Percentiles rank a stretch among this genome's conserved stretches.
Evolutionary conservation across 1,139 yeast genomes (phyloP).

Genomic region (Yamadazyma dendronema): DNA sequence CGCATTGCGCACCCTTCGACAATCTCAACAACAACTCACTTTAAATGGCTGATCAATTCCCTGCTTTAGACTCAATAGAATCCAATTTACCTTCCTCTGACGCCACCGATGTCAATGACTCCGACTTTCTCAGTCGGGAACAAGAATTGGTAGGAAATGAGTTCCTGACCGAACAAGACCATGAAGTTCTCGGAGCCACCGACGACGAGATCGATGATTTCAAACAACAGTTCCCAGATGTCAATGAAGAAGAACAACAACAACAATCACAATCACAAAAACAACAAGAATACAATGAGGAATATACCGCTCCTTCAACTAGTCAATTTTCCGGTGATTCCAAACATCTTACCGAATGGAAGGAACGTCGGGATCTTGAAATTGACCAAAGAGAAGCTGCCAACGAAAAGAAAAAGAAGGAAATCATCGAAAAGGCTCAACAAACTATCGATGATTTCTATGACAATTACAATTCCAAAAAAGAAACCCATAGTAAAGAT

Average conservation of each 20-base stretch:
- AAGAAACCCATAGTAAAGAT: slow-evolving; percentile 65
- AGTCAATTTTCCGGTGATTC: slow-evolving; percentile 42
- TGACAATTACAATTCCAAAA: slow-evolving; percentile 86
- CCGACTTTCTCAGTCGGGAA: slow-evolving; percentile 83
- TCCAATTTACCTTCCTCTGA: slow-evolving; percentile 28
- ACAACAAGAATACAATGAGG: slow-evolving; percentile 18
- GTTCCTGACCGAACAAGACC: slow-evolving; percentile 69
- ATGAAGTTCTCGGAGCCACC: slow-evolving; percentile 49
- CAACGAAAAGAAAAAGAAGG: slow-evolving; percentile 63
- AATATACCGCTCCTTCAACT: slow-evolving; percentile 1
- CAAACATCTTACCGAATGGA: slow-evolving; percentile 73
- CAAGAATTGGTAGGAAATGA: slow-evolving; percentile 81
- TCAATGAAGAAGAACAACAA: slow-evolving; percentile 26
- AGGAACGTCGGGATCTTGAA: slow-evolving; percentile 76
- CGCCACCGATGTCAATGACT: slow-evolving; percentile 28
- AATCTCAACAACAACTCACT: slow-evolving; percentile 1
- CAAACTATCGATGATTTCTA: slow-evolving; percentile 90
- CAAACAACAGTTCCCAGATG: slow-evolving; percentile 68
- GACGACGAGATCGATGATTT: slow-evolving; percentile 65
- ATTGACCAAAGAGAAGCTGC: slow-evolving; percentile 79
- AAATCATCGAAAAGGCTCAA: slow-evolving; percentile 75
- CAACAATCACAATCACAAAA: slow-evolving; percentile 11
- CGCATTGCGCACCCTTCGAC: slow-evolving; percentile 1
- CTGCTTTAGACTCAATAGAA: slow-evolving; percentile 64
- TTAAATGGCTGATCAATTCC: slow-evolving; percentile 80